Evolutionary conservation across 2,329 filamentous ascomycete genomes (phyloP).

Genomic region (Aureobasidium sp.): DNA sequence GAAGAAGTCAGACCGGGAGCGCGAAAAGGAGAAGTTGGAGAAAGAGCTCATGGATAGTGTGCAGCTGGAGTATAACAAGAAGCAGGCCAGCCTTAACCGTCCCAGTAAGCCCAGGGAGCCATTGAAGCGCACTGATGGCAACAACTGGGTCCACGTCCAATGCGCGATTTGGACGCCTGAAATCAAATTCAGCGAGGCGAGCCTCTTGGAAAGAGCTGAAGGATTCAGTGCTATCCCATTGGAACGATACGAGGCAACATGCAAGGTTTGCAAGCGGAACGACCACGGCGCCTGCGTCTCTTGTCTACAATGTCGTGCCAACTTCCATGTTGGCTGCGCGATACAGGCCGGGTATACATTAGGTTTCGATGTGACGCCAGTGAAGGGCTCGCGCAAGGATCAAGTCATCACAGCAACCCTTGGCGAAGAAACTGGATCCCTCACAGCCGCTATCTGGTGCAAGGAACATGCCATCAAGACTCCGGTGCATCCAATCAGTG

Average conservation of each 20-base stretch:
- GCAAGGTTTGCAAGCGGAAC: conserved; percentile 71
- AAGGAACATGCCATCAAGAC: conserved; percentile 70
- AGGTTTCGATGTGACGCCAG: conserved; percentile 81
- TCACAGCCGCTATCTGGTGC: conserved; percentile 85
- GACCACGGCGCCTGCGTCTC: conserved; percentile 66
- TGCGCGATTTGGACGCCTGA: conserved; percentile 90
- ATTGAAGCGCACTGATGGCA: conserved; percentile 86
- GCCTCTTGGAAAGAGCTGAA: conserved; percentile 75
- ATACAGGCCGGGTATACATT: conserved; percentile 73
- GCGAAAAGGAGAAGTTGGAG: conserved; percentile 78
- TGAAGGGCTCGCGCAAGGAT: conserved; percentile 82
- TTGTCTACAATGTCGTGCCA: conserved; percentile 64
- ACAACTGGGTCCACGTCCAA: conserved; percentile 96
- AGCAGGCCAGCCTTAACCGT: conserved; percentile 75
- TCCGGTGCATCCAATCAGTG: conserved; percentile 68
- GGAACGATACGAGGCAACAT: conserved; percentile 64
- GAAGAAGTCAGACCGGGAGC: conserved; percentile 89
- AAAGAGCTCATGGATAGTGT: conserved; percentile 73
- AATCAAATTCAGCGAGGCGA: conserved; percentile 82
- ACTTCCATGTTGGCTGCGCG: conserved; percentile 85
- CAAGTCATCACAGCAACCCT: conserved; percentile 71
- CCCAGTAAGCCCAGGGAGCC: conserved; percentile 80
- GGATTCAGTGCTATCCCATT: conserved; percentile 76
- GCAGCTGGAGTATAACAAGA: conserved; percentile 71
- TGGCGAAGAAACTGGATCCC: conserved; percentile 69